Evolutionary conservation across 1,139 yeast genomes (phyloP), one percentile per base, ranked within the genome.

Genomic region (Arxiozyma heterogenica): DNA sequence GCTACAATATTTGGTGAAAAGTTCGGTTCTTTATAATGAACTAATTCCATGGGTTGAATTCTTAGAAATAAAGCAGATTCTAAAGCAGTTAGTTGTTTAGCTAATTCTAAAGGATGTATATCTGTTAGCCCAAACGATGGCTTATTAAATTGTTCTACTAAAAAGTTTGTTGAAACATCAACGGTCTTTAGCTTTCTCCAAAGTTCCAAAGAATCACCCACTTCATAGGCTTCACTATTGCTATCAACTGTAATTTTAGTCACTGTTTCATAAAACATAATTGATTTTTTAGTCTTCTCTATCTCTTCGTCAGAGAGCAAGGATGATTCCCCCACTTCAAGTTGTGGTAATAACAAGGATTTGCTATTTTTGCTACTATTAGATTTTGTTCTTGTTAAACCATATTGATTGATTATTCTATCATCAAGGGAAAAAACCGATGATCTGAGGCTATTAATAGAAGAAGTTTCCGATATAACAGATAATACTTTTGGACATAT

Each of bases 1-100:
- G 78, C 78, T 51, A 82, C 78, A 23, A 90, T 82, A 66, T 88
- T 82, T n/a, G 90, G 89, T 0, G 95, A 85, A 52, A 82, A 69
- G 48, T 81, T 78, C 57, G 80, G 72, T 57, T 79, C 79, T 0
- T 87, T 78, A 59, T 84, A 86, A 64, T 86, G 84, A 55, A 88
- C 71, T 52, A 90, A 73, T 67, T 91, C 98, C 43, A 79, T 83
- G 0, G 91, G 82, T 60, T 78, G 78, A 55, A 90, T 80, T 3
- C 79, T 69, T 59, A 87, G 75, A 67, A 86, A 88, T 49, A 90
- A 77, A 50, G 76, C 78, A 8, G 87, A 82, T 69, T 91, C 96
- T 61, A 91, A 80, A 43, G 87, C 71, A 0, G 96, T 87, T 57
- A 91, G 73, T 66, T 90, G 97, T 64, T 84, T 84, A 2, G 97